Evolutionary conservation across 2,329 filamentous ascomycete species (phyloP), one percentile per base, ranked within the genome.

Genomic region (Pseudonectria buxi): DNA sequence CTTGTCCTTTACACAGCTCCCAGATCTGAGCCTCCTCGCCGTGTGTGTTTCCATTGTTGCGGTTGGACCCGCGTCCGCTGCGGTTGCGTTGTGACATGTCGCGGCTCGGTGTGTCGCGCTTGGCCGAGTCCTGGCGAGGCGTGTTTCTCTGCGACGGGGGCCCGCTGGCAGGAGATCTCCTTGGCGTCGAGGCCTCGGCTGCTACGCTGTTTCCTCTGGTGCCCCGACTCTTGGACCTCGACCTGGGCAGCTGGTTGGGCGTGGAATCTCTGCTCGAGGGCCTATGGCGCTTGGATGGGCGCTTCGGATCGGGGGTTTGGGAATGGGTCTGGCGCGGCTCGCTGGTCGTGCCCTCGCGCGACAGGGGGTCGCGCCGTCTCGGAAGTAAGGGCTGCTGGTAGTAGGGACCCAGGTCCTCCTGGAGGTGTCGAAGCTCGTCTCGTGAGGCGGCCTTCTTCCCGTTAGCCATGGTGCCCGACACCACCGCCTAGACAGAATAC

Each of bases 11-110:
- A 47, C 57, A 61, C 2, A 51, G 45, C 24, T 67, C 63, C 65
- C 65, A 69, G 6, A 68, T 58, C 30, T 63, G 56, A 7, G 57
- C 61, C 45, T 69, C 65, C 43, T 69, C 65, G 18, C 65, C 65
- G 24, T 65, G 61, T 7, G 57, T 47, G 41, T 61, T 58, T 16
- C 63, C 62, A 31, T 64, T 67, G 52, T 65, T 68, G 28, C 65
- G 61, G 51, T 63, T 64, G 27, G 62, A 64, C 26, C 63, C 64
- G 42, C 65, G 64, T 33, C 62, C 63, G 47, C 63, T 65, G 36
- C 65, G 62, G 41, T 64, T 66, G 41, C 64, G 58, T 49, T 67
- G 64, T 28, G 64, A 66, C 64, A 67, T 68, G 35, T 47, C 43
- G 49, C 44, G 41, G 25, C 36, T 45, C 22, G 44, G 40, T 24